These are phyloP conservation scores for Chaetomium cochliodes DNA, from an alignment of 495 filamentous ascomycete species.

Conservation along the genomic window DNA sequence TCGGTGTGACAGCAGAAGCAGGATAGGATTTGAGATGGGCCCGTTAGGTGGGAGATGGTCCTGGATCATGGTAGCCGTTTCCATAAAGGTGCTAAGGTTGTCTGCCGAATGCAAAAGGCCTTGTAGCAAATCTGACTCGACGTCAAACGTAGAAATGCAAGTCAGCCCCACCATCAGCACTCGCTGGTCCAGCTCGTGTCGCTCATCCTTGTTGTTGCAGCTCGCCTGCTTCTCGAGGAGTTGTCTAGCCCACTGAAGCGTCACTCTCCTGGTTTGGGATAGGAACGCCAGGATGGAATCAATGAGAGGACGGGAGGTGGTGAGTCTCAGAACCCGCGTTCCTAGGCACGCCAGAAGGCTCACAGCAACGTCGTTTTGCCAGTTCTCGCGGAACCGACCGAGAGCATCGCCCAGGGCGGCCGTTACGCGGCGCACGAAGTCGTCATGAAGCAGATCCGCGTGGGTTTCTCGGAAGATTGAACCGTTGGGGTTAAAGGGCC, in stretches of 20 bases:
- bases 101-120: slow-evolving; percentile 1
- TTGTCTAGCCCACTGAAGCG: slow-evolving; percentile 23
- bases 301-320: background rate
- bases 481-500: slow-evolving; percentile 27
- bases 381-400: slow-evolving; percentile 21
- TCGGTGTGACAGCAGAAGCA: slow-evolving; percentile 13
- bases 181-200: slow-evolving; percentile 5
- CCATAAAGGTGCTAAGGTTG: slow-evolving; percentile 9
- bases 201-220: background rate
- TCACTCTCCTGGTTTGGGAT: slow-evolving; percentile 8
- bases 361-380: slow-evolving; percentile 27
- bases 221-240: slow-evolving; percentile 4
- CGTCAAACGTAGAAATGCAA: slow-evolving; percentile 22
- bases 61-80: slow-evolving; percentile 12
- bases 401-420: slow-evolving; percentile 16
- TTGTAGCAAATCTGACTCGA: slow-evolving; percentile 9
- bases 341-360: slow-evolving; percentile 24
- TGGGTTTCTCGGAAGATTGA: slow-evolving; percentile 13
- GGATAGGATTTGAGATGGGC: slow-evolving; percentile 3
- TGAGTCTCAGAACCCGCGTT: slow-evolving; percentile 23
- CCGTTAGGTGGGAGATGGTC: slow-evolving; percentile 16
- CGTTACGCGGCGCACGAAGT: slow-evolving; percentile 2
- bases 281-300: slow-evolving; percentile 19
- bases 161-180: slow-evolving; percentile 17
- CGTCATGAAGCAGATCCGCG: slow-evolving; percentile 2